Conservation (phyloP, 2,329 filamentous ascomycete genomes). For the Ploettnerulaceae sp. region DNA sequence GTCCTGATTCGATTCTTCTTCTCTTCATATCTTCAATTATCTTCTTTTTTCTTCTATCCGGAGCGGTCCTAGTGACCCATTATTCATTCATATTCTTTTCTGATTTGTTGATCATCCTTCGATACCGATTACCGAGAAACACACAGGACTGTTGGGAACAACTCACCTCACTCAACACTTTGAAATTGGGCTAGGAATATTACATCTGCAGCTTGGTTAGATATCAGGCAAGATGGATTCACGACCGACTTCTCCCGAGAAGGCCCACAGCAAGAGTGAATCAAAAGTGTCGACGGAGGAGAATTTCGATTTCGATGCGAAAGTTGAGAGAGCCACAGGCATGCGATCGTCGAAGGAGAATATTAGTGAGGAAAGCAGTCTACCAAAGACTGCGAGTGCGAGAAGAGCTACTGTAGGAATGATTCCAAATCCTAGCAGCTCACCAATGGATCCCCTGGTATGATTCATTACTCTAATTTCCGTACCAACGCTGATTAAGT, state of each 20-base stretch:
- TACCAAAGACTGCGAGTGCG: background rate
- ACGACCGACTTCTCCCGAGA: slow-evolving; percentile 2
- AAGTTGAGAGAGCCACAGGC: slow-evolving; percentile 1
- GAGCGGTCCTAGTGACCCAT: slow-evolving; percentile 4
- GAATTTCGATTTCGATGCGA: slow-evolving; percentile 7
- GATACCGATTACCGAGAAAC: background rate
- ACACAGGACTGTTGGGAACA: slow-evolving; percentile 5
- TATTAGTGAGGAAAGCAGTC: background rate
- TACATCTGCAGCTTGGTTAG: background rate
- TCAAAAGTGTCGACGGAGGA: background rate
- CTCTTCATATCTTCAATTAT: slow-evolving; percentile 1
- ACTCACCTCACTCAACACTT: background rate
- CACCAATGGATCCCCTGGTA: slow-evolving; percentile 50
- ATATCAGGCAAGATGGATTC: slow-evolving; percentile 4
- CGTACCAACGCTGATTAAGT: background rate
- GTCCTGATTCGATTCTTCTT: background rate
- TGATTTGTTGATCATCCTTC: slow-evolving; percentile 2
- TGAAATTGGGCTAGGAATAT: too few relatives aligned
- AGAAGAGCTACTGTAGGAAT: slow-evolving; percentile 11
- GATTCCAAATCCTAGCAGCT: slow-evolving; percentile 51
- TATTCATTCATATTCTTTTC: slow-evolving; percentile 2
- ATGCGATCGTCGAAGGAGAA: background rate
- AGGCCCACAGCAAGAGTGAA: slow-evolving; percentile 6
- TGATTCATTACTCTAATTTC: slow-evolving; percentile 17
- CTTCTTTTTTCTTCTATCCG: background rate